Conservation (phyloP, 2,329 filamentous ascomycete species). For the Neopestalotiopsis rosae region DNA sequence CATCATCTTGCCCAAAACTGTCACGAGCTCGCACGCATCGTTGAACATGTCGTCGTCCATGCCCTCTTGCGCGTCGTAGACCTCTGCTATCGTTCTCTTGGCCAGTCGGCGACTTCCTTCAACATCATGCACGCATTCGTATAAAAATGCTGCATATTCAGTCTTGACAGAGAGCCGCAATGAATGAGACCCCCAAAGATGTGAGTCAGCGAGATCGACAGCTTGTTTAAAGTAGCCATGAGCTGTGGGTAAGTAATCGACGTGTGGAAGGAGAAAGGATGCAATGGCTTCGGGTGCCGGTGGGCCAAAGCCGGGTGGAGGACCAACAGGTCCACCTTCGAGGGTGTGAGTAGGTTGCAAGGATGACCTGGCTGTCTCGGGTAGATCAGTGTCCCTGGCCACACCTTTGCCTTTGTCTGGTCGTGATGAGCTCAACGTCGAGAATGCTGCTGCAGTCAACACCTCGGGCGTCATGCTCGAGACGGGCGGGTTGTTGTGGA, state of each 20-base stretch:
- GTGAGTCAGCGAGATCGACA: conserved; percentile 71
- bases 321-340: conserved; percentile 65
- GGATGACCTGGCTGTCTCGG: conserved; percentile 48
- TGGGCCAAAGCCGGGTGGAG: conserved; percentile 59
- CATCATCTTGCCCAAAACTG: conserved; percentile 86
- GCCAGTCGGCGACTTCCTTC: conserved; percentile 79
- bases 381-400: conserved; percentile 49
- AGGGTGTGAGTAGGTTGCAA: conserved; percentile 53
- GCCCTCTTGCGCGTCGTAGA: conserved; percentile 88
- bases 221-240: conserved; percentile 82
- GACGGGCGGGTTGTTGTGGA: conserved; percentile 87
- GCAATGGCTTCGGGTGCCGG: conserved; percentile 52
- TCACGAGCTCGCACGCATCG: conserved; percentile 87
- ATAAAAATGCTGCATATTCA: conserved; percentile 91
- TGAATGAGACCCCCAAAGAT: conserved; percentile 88
- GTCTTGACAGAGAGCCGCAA: conserved; percentile 88
- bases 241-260: conserved; percentile 84
- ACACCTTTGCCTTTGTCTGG: conserved; percentile 56
- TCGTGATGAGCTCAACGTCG: conserved; percentile 39
- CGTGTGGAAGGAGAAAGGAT: conserved; percentile 78
- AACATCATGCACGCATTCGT: conserved; percentile 87
- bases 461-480: conserved; percentile 60
- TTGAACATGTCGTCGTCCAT: conserved; percentile 96
- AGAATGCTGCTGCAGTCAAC: conserved; percentile 38
- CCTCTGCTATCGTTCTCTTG: conserved; percentile 83